These are phyloP conservation scores for Trichoderma atrobrunneum DNA, from an alignment of 2,329 filamentous ascomycete genomes.

Conservation along the genomic window DNA sequence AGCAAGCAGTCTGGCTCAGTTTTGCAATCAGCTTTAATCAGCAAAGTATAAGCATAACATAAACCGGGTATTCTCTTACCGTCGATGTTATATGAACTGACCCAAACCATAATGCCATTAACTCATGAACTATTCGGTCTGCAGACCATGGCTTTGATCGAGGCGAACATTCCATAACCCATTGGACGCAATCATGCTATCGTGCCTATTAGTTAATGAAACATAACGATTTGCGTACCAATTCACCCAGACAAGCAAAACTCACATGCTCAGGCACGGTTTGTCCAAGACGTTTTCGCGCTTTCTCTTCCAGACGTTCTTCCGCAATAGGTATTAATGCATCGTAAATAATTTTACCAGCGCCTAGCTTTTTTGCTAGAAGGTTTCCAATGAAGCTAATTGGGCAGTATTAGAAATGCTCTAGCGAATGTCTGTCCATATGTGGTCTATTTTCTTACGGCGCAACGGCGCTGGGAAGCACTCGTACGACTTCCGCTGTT, in stretches of 20 bases:
- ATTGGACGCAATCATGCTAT: slow-evolving; percentile 10
- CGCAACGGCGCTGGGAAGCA: not conserved
- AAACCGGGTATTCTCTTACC: not conserved
- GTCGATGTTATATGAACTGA: slow-evolving; percentile 8
- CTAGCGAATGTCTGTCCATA: not conserved
- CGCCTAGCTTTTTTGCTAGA: not conserved
- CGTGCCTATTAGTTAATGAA: not conserved
- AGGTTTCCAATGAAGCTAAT: not conserved
- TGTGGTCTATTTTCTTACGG: not conserved
- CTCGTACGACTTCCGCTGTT: not conserved
- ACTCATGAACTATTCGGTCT: slow-evolving; percentile 1
- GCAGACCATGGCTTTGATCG: not conserved
- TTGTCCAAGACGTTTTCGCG: not conserved
- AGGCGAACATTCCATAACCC: not conserved
- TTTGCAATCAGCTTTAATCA: not conserved
- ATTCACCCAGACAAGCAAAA: not conserved
- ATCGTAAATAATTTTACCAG: not conserved
- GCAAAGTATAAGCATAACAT: not conserved
- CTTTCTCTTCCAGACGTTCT: not conserved
- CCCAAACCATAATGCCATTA: slow-evolving; percentile 1
- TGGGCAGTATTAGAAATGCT: not conserved
- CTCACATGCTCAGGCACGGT: not conserved
- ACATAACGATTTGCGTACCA: not conserved
- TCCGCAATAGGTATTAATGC: not conserved
- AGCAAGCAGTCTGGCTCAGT: not conserved